These are phyloP conservation scores for Penicillium sp. DNA, from an alignment of 2,329 filamentous ascomycete genomes.

Conservation along the genomic window DNA sequence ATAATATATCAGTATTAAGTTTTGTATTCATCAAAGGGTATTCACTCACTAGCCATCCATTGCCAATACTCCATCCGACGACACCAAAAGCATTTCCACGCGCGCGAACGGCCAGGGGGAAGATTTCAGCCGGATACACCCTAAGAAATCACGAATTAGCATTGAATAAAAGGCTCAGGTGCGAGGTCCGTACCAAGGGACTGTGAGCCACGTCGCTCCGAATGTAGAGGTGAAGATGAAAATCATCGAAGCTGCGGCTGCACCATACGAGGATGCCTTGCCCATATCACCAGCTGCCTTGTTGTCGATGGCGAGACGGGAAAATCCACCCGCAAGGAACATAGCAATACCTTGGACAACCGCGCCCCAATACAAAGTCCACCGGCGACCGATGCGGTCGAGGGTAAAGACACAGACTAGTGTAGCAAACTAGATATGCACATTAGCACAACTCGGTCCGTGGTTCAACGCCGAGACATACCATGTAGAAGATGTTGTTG, in stretches of 20 bases:
- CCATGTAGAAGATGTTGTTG: conserved; percentile 57
- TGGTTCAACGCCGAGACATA: conserved; percentile 22
- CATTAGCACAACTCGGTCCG: neutral
- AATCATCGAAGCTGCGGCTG: conserved; percentile 67
- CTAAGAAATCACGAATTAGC: neutral
- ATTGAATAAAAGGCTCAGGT: neutral
- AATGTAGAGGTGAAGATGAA: conserved; percentile 67
- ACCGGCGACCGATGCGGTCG: conserved; percentile 65
- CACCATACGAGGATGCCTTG: conserved; percentile 55
- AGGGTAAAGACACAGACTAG: conserved; percentile 68
- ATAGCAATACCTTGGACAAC: conserved; percentile 63
- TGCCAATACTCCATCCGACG: conserved; percentile 72
- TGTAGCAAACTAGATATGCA: conserved; percentile 55
- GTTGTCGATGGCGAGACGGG: conserved; percentile 53
- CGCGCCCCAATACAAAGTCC: conserved; percentile 68
- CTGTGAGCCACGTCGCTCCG: conserved; percentile 62
- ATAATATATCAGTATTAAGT: conserved; percentile 1
- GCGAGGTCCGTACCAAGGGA: conserved; percentile 45
- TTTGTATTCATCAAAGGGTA: conserved; percentile 23
- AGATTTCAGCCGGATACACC: conserved; percentile 71
- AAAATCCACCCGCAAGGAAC: conserved; percentile 65
- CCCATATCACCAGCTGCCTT: conserved; percentile 46
- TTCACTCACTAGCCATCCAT: conserved; percentile 58
- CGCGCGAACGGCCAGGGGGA: conserved; percentile 67
- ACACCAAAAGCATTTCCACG: conserved; percentile 76